Percentiles rank a stretch among this genome's conserved stretches.
These are phyloP conservation scores for Malassezia globosa DNA, from an alignment of 1,284 basidiomycete genomes.

Conservation along the genomic window DNA sequence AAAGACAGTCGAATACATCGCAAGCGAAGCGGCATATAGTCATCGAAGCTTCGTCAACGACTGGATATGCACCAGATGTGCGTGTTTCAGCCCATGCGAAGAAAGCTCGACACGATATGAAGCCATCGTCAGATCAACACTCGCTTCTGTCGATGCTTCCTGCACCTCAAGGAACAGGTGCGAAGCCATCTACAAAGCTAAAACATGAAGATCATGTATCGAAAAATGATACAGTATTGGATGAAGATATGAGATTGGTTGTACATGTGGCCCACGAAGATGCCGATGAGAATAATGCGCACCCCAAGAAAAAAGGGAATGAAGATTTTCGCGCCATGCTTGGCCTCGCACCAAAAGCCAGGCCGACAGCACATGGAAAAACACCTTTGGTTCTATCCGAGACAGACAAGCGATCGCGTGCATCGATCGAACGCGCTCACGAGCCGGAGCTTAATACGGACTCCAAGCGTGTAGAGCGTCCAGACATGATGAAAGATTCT, in stretches of 20 bases:
- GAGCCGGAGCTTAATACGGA: neutral
- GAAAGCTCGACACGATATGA: neutral
- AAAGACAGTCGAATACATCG: no score
- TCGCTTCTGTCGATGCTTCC: slow-evolving; percentile 40
- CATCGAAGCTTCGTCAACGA: neutral
- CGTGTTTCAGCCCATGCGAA: neutral
- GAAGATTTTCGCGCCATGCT: slow-evolving; percentile 45
- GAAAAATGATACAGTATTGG: slow-evolving; percentile 1
- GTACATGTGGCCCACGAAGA: no score
- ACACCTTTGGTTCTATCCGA: neutral
- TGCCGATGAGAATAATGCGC: no score
- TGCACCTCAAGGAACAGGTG: slow-evolving; percentile 26
- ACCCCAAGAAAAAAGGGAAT: slow-evolving; percentile 40
- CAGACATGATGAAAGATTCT: neutral
- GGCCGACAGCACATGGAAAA: neutral
- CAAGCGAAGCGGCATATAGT: slow-evolving; percentile 5
- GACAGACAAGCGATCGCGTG: neutral
- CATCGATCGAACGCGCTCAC: neutral
- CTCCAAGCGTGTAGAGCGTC: neutral
- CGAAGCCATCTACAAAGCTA: no score
- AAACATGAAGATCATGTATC: no score
- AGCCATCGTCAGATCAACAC: neutral
- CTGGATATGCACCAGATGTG: no score
- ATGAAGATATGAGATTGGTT: slow-evolving; percentile 1
- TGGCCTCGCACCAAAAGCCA: slow-evolving; percentile 26